phyloP scores from a whole-genome alignment of 352 stramenopile genomes.

The Phytophthora sp. region DNA sequence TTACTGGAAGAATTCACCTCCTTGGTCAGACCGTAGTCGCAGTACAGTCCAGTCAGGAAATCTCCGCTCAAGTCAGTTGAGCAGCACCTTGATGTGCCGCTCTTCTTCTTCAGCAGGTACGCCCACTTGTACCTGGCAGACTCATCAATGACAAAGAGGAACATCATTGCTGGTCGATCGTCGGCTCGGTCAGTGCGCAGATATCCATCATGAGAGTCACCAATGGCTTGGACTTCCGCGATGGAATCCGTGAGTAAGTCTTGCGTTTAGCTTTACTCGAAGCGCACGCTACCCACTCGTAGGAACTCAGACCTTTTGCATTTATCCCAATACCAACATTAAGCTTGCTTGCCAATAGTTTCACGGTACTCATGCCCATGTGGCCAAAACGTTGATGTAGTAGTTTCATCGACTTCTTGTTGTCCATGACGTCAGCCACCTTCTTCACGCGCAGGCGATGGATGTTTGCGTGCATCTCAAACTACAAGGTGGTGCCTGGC shows the following conservation, averaged over 20 bases:
- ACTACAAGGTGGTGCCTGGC: neutral
- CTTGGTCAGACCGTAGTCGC: neutral
- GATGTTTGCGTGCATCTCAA: no score
- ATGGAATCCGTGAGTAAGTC: neutral
- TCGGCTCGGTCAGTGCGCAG: conserved; percentile 9
- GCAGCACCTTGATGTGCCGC: conserved; percentile 15
- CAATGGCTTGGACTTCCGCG: neutral
- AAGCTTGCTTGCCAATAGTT: neutral
- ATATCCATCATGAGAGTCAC: conserved; percentile 4
- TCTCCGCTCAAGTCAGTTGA: neutral
- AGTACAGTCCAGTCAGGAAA: neutral
- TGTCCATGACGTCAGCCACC: no score
- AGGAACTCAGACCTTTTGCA: neutral
- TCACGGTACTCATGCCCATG: conserved; percentile 1
- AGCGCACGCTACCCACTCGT: conserved; percentile 12
- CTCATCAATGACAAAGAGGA: conserved; percentile 21
- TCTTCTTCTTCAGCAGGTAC: conserved; percentile 13
- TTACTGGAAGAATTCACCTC: neutral
- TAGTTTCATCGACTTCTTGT: neutral
- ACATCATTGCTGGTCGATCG: neutral
- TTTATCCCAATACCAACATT: conserved; percentile 13
- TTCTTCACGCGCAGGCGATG: no score
- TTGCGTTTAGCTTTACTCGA: neutral
- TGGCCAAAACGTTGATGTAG: conserved; percentile 9
- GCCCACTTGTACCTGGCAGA: conserved; percentile 18